Base-by-base conservation (phyloP, 2,329 filamentous ascomycete genomes). In the Pseudogymnoascus sp. region DNA sequence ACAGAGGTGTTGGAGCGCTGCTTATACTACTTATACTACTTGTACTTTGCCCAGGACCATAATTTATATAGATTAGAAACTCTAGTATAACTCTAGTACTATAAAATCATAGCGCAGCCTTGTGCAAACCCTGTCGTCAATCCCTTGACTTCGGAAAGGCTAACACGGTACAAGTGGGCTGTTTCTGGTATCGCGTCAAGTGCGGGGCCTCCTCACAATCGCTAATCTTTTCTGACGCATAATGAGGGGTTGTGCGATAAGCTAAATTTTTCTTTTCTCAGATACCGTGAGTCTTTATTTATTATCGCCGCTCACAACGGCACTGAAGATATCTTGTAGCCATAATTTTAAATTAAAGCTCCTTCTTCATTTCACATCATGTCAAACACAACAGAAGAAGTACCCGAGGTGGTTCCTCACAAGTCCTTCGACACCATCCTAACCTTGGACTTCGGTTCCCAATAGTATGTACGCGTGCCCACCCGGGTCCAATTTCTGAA, bases 371-470 rank as follows among this genome's bases (percentile, higher is more conserved):
- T 56, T n/a, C n/a, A 56, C 49, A 56, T 56, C 49, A 56, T 56
- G 49, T 9, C 49, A 18, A 56, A 56, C 49, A 14, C 23, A 25
- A 34, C 14, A 5, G 60, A 61, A 7, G 37, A 61, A 36, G 18
- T 40, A 5, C 25, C 62, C 14, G 68, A 68, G 60, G 72, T 70
- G 60, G 71, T 71, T 67, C 75, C 75, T 72, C 75, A 77, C 65
- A 72, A 71, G 64, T 71, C 66, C 66, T 77, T 76, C 62, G 75
- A 77, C 68, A 90, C 88, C 67, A 88, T 91, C 69, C 78, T 91
- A 67, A 85, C 88, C 67, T 78, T 90, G 69, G 88, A 90, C 75
- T 90, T 90, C 73, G 88, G 84, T 68, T 77, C 63, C 46, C 42
- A 42, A 40, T 40, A 36, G 53, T 49, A 64, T 62, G 63, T 14